Evolutionary conservation across 257 asterid species (phyloP).

Genomic region (Cruciata laevipes): DNA sequence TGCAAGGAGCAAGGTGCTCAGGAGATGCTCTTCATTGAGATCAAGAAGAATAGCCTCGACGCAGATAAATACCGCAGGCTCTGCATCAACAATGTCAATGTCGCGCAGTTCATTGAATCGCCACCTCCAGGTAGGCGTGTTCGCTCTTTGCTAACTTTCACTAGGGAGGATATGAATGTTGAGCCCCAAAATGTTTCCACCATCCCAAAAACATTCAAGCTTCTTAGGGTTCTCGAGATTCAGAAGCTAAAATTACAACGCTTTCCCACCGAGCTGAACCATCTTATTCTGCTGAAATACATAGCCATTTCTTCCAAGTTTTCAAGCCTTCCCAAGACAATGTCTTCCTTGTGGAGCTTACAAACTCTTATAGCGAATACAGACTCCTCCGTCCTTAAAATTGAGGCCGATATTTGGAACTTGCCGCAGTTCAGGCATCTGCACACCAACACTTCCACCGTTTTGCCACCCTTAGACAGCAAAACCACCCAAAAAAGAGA

Average conservation of each 20-base stretch:
- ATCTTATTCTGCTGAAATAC: conserved; percentile 12
- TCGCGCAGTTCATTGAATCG: background rate
- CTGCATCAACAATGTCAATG: background rate
- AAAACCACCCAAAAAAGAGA: conserved; percentile 25
- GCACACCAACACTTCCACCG: conserved; percentile 13
- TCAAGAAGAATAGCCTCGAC: conserved; percentile 4
- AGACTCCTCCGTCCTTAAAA: background rate
- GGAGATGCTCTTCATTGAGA: background rate
- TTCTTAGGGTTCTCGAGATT: conserved; percentile 35
- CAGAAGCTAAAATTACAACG: conserved; percentile 17
- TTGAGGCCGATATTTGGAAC: conserved; percentile 12
- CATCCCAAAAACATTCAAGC: conserved; percentile 21
- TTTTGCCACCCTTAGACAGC: conserved; percentile 21
- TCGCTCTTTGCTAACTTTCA: conserved; percentile 13
- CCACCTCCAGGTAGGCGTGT: background rate
- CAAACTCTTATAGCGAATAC: conserved; percentile 19
- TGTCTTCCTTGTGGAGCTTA: conserved; percentile 17
- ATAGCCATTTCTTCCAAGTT: conserved; percentile 9
- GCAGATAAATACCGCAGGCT: background rate
- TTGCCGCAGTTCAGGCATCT: conserved; percentile 14
- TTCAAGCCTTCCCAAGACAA: conserved; percentile 6
- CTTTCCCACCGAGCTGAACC: background rate
- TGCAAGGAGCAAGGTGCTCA: conserved; percentile 11
- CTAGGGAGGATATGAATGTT: conserved; percentile 7
- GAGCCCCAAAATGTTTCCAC: background rate